These are phyloP conservation scores for Tricholoma sp. DNA, from an alignment of 768 basidiomycete genomes.

Conservation along the genomic window DNA sequence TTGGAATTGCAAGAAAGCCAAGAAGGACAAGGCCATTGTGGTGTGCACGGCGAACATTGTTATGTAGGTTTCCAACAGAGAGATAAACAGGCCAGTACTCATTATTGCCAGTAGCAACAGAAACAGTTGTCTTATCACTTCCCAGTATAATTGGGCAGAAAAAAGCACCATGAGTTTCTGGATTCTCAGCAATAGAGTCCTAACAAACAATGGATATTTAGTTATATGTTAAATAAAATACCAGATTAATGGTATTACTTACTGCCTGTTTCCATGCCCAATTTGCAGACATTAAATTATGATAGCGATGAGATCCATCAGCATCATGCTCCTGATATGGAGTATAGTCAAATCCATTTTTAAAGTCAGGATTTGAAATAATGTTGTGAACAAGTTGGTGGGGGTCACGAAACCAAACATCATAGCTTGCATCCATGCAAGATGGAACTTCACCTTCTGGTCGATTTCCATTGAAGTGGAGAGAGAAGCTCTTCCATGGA, in stretches of 20 bases:
- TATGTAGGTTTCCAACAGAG: conserved; percentile 2
- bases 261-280: neutral
- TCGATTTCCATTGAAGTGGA: too few species aligned
- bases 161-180: neutral
- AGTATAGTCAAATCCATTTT: conserved; percentile 19
- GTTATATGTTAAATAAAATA: neutral
- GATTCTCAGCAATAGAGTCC: neutral
- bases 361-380: neutral
- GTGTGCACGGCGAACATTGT: neutral
- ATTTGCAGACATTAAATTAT: neutral
- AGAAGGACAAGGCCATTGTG: conserved; percentile 3
- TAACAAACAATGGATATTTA: neutral
- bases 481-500: too few species aligned
- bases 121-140: neutral
- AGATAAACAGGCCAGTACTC: conserved; percentile 9
- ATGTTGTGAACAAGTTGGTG: conserved; percentile 6
- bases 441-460: neutral
- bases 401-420: neutral
- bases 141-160: neutral
- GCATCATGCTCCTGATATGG: conserved; percentile 22
- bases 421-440: neutral
- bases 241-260: neutral
- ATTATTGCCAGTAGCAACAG: neutral
- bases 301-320: conserved; percentile 4
- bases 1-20: conserved; percentile 8